phyloP scores from a whole-genome alignment of 2,329 filamentous ascomycete genomes.

The Ceratocystis destructans region DNA sequence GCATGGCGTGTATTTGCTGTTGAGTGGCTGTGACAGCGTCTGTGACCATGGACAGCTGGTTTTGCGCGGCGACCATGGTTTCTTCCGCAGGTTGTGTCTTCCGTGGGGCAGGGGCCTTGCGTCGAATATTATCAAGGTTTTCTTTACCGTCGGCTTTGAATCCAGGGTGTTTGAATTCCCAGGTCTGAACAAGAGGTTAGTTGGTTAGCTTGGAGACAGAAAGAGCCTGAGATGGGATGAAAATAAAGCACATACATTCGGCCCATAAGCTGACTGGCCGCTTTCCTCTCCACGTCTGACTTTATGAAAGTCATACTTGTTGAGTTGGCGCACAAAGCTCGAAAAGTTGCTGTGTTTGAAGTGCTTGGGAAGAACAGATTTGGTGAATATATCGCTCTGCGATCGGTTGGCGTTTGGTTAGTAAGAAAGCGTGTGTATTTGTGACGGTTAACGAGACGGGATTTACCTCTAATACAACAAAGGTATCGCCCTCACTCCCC shows the following conservation, averaged over 20 bases:
- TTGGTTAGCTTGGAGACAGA: not conserved
- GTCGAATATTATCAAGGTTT: conserved; percentile 86
- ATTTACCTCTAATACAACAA: conserved; percentile 85
- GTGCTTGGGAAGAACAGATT: conserved; percentile 89
- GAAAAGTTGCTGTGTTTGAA: conserved; percentile 99
- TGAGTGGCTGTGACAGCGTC: conserved; percentile 15
- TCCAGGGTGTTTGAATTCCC: conserved; percentile 96
- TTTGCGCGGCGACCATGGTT: conserved; percentile 72
- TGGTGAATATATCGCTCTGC: conserved; percentile 96
- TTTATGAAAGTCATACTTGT: conserved; percentile 99
- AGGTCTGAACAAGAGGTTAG: conserved; percentile 41
- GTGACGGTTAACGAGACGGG: not conserved
- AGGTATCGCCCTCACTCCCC: conserved; percentile 89
- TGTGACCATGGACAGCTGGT: conserved; percentile 28
- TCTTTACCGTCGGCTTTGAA: conserved; percentile 95
- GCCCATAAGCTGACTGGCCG: conserved; percentile 47
- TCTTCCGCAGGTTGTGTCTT: conserved; percentile 58
- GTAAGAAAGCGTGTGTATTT: conserved; percentile 11
- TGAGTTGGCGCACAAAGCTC: conserved; percentile 87
- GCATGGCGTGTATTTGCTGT: conserved; percentile 45
- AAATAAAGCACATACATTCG: conserved; percentile 44
- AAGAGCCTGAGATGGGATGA: not conserved
- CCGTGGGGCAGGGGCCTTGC: conserved; percentile 83
- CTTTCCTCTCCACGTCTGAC: conserved; percentile 45
- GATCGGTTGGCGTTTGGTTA: not conserved